Base-by-base conservation (phyloP, 2,329 filamentous ascomycete genomes). In the Bipolaris bicolor region DNA sequence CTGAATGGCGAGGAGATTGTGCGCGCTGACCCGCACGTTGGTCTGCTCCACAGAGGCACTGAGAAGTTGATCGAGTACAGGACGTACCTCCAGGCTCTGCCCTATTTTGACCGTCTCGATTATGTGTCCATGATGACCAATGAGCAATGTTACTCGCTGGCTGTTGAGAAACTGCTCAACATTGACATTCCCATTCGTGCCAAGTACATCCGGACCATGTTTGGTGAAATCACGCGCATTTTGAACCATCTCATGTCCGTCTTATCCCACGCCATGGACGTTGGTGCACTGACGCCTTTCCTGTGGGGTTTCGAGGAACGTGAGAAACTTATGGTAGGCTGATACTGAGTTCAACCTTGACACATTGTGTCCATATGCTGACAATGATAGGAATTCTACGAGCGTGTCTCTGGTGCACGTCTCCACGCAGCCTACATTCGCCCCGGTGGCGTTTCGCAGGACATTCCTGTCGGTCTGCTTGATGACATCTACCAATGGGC, bases 111-210 rank as follows among this genome's bases (percentile, higher is more conserved):
- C 81, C 92, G 95, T 70, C 85, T 99, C 78, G 95, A 99, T 81
- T 99, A 99, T 79, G 93, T 97, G 69, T 97, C 92, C 73, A 99
- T 99, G 96, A 99, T 99, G 95, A 99, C 95, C 73, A 99, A 99
- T 80, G 95, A 99, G 84, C 95, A 99, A 81, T 97, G 92, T 76
- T 99, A 92, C 80, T 88, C 92, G 36, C 85, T 99, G 66, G 95
- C 92, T 18, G 94, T 98, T 54, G 95, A 99, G 86, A 99, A 99
- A 85, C 85, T 99, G 60, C 84, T 99, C 72, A 99, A 99, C 79
- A 84, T 99, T 65, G 96, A 99, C 77, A 91, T 99, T 63, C 95
- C 95, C 22, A 90, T 95, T 65, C 86, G 95, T 74, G 95, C 95
- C 70, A 98, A 99, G 83, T 99, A 89, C 83, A 99, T 99, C 76